phyloP scores from a whole-genome alignment of 1,139 yeast genomes.

The Hyphopichia wangnamkhiaoensis region DNA sequence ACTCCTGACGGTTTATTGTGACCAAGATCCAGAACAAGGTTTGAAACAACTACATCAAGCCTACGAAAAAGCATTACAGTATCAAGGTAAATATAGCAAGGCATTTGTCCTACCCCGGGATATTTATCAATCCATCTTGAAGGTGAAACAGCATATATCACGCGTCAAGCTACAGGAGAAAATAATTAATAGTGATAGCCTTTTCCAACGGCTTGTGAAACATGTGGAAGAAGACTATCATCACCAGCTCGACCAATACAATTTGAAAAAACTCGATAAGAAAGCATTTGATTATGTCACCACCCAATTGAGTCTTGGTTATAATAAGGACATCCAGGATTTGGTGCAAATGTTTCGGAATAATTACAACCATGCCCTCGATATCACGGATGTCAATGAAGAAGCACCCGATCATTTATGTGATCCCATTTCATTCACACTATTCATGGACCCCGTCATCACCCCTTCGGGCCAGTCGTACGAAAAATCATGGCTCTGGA shows the following conservation, averaged over 20 bases:
- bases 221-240: conserved; percentile 21
- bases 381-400: conserved; percentile 6
- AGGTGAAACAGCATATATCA: conserved; percentile 10
- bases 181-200: conserved; percentile 13
- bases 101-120: conserved; percentile 17
- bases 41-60: conserved; percentile 27
- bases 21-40: conserved; percentile 25
- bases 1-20: conserved; percentile 25
- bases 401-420: conserved; percentile 45
- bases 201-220: conserved; percentile 24
- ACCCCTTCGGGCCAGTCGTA: conserved; percentile 52
- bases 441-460: conserved; percentile 50
- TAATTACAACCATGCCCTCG: conserved; percentile 17
- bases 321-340: conserved; percentile 21
- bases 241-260: conserved; percentile 13
- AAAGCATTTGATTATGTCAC: conserved; percentile 19
- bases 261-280: conserved; percentile 12
- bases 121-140: conserved; percentile 21
- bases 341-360: conserved; percentile 23
- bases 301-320: conserved; percentile 19
- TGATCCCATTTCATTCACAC: conserved; percentile 50
- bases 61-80: conserved; percentile 27
- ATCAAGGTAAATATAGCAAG: conserved; percentile 18
- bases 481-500: conserved; percentile 40
- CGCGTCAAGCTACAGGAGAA: conserved; percentile 18